phyloP scores from a whole-genome alignment of 169 alveolate species.

The Cystoisospora suis region DNA sequence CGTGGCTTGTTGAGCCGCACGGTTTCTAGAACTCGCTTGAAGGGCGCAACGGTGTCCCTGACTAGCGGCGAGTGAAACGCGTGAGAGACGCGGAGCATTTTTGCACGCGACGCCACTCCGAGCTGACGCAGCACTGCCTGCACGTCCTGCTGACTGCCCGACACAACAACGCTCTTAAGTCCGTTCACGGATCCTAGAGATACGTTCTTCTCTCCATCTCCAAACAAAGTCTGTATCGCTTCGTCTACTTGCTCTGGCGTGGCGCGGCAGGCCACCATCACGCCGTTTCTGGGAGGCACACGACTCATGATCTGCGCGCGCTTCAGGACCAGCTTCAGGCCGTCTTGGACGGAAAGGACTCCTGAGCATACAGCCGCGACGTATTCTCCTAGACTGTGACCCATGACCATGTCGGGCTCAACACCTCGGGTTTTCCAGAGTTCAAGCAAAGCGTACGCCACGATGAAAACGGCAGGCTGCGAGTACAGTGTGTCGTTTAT shows the following conservation, averaged over 20 bases:
- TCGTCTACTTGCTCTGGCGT: slow-evolving; percentile 43
- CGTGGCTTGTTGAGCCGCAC: slow-evolving; percentile 46
- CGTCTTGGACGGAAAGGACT: slow-evolving; percentile 65
- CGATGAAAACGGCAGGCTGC: slow-evolving; percentile 71
- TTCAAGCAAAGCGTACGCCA: slow-evolving; percentile 72
- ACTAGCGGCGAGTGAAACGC: slow-evolving; percentile 68
- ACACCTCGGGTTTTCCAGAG: slow-evolving; percentile 75
- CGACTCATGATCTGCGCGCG: slow-evolving; percentile 47
- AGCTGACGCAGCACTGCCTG: slow-evolving; percentile 39
- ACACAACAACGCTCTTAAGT: slow-evolving; percentile 75
- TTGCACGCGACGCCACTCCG: slow-evolving; percentile 17
- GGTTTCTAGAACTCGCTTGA: slow-evolving; percentile 38
- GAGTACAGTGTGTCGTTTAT: slow-evolving; percentile 45
- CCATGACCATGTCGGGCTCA: slow-evolving; percentile 75
- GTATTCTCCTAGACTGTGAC: slow-evolving; percentile 77
- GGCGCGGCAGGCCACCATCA: slow-evolving; percentile 60
- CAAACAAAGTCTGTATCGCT: slow-evolving; percentile 44
- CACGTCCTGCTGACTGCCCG: slow-evolving; percentile 73
- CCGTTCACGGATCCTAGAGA: slow-evolving; percentile 72
- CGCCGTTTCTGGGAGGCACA: slow-evolving; percentile 44
- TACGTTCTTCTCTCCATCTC: slow-evolving; percentile 45
- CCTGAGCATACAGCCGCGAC: slow-evolving; percentile 79
- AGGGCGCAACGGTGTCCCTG: slow-evolving; percentile 35
- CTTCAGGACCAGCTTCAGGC: slow-evolving; percentile 41
- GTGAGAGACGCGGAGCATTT: slow-evolving; percentile 56